Percentiles rank a stretch among this genome's conserved stretches.
These are phyloP conservation scores for Pseudopithomyces maydicus DNA, from an alignment of 2,329 filamentous ascomycete genomes.

Conservation along the genomic window DNA sequence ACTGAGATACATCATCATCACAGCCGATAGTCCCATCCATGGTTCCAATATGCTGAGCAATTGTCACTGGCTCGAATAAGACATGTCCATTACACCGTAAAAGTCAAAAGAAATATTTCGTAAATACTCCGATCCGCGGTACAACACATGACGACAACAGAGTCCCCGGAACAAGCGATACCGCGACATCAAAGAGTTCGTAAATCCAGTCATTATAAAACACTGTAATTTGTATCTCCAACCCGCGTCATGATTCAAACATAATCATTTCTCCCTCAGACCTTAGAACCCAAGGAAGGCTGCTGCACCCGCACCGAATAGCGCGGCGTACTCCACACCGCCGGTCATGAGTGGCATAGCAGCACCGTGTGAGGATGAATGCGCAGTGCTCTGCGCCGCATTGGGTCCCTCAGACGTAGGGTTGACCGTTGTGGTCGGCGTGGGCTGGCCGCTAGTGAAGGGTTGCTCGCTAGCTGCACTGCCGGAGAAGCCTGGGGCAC, in stretches of 20 bases:
- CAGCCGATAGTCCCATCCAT: no score
- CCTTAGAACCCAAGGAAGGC: constrained; percentile 16
- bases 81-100: no score
- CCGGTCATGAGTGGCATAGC: constrained; percentile 42
- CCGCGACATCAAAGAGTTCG: no score
- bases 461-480: constrained; percentile 54
- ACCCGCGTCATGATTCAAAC: neutral
- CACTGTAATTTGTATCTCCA: no score
- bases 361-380: constrained; percentile 24
- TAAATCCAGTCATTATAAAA: no score
- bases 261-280: neutral
- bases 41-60: no score
- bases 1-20: no score
- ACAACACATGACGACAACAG: no score
- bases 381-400: constrained; percentile 27
- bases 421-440: constrained; percentile 50
- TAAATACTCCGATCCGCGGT: no score
- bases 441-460: constrained; percentile 61
- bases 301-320: constrained; percentile 54
- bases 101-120: no score
- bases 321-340: constrained; percentile 52
- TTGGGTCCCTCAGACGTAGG: constrained; percentile 35
- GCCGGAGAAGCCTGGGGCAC: constrained; percentile 61
- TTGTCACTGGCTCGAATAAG: no score
- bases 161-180: no score